phyloP scores from a whole-genome alignment of 352 stramenopile genomes.

The Phytopythium ostracodes region DNA sequence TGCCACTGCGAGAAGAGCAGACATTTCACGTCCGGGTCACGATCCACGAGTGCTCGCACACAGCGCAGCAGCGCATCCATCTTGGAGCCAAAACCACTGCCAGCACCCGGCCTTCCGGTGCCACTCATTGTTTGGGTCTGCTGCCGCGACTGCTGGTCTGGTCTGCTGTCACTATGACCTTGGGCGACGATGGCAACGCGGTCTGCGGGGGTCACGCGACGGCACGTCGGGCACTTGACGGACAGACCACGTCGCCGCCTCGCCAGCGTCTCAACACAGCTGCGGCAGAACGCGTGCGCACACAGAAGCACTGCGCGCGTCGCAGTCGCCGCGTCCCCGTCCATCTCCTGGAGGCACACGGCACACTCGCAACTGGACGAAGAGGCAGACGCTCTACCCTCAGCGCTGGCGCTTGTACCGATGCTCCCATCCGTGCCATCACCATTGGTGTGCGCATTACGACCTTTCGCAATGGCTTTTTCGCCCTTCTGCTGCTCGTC shows the following conservation, averaged over 20 bases:
- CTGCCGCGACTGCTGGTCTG: not conserved
- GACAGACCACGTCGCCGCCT: constrained; percentile 17
- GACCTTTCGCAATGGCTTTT: not conserved
- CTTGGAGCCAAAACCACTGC: constrained; percentile 63
- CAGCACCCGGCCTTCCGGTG: not conserved
- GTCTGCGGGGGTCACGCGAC: constrained; percentile 19
- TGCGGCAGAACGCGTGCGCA: constrained; percentile 79
- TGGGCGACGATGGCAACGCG: constrained; percentile 25
- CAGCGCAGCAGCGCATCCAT: constrained; percentile 57
- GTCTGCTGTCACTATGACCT: not conserved
- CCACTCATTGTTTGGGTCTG: not conserved
- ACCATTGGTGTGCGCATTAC: not conserved
- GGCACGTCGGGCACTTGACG: constrained; percentile 60
- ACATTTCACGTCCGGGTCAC: constrained; percentile 71
- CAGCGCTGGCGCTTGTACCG: not conserved
- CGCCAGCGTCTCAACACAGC: constrained; percentile 38
- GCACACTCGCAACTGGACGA: constrained; percentile 38
- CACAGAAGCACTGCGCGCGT: constrained; percentile 78
- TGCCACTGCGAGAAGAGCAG: constrained; percentile 92
- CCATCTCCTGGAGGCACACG: constrained; percentile 78
- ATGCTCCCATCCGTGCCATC: not conserved
- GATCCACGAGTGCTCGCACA: constrained; percentile 37
- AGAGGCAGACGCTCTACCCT: not conserved
- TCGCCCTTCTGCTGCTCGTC: constrained; percentile 9
- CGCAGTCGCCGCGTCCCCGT: constrained; percentile 7